A percentile compares a stretch with the other conserved stretches of the same genome.
Conservation (phyloP, 2,329 filamentous ascomycete species). For the Pleurostoma richardsiae region DNA sequence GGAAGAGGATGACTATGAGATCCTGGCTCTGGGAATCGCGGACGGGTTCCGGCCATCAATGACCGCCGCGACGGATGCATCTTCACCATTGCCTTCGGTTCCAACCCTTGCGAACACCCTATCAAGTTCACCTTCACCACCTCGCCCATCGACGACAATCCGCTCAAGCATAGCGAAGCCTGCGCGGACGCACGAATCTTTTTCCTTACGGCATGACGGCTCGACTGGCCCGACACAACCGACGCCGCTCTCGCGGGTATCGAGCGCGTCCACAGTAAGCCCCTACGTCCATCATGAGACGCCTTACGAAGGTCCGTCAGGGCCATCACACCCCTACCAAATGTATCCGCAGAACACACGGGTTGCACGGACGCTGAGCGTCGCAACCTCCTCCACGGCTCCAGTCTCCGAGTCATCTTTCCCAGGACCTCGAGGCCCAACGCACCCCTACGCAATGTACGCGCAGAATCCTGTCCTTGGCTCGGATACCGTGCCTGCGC, state of each 20-base stretch:
- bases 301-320: conserved; percentile 64
- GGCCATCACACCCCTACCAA: conserved; percentile 78
- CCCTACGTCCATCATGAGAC: conserved; percentile 44
- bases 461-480: conserved; percentile 69
- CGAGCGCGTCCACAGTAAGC: conserved; percentile 29
- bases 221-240: conserved; percentile 23
- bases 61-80: conserved; percentile 1
- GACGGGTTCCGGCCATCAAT: conserved; percentile 7
- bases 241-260: conserved; percentile 15
- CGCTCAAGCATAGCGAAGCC: conserved; percentile 53
- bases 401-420: conserved; percentile 39
- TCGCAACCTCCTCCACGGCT: conserved; percentile 44
- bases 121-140: conserved; percentile 1
- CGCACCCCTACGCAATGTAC: conserved; percentile 85
- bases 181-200: conserved; percentile 40
- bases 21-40: conserved; percentile 8
- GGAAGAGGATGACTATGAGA: conserved; percentile 7
- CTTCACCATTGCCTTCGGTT: background rate
- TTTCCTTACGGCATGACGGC: conserved; percentile 49
- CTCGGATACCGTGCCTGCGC: conserved; percentile 28
- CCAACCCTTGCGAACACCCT: background rate
- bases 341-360: conserved; percentile 80
- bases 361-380: conserved; percentile 66
- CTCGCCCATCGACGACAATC: conserved; percentile 25
- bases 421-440: conserved; percentile 58